These are phyloP conservation scores for Pythium guiyangense DNA, from an alignment of 352 stramenopile species.

Conservation along the genomic window DNA sequence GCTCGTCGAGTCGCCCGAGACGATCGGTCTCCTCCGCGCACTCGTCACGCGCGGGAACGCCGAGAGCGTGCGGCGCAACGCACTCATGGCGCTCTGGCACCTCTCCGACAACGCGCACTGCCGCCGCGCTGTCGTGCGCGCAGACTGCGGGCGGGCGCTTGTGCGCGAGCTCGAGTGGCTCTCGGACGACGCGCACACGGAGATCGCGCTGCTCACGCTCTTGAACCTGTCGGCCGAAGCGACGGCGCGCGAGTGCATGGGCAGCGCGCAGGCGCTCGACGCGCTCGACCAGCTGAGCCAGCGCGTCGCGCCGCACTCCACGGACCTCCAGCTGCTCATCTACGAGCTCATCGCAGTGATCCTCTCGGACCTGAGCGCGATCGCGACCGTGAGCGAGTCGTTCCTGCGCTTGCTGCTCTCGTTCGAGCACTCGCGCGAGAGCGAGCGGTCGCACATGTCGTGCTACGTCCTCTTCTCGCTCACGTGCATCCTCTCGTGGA, in stretches of 20 bases:
- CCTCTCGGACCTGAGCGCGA: constrained; percentile 38
- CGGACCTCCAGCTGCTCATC: constrained; percentile 19
- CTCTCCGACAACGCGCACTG: too few species aligned
- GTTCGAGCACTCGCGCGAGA: constrained; percentile 29
- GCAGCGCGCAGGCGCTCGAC: constrained; percentile 27
- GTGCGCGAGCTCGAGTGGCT: too few species aligned
- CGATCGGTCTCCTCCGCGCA: too few species aligned
- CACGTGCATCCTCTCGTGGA: constrained; percentile 59
- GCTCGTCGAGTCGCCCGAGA: too few species aligned
- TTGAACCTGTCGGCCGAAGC: constrained; percentile 8
- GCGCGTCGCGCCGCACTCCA: constrained; percentile 4
- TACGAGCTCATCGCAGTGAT: constrained; percentile 56
- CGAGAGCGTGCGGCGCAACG: too few species aligned
- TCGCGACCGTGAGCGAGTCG: constrained; percentile 30
- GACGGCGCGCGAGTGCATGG: constrained; percentile 35
- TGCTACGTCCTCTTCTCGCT: constrained; percentile 61
- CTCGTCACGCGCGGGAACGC: too few species aligned
- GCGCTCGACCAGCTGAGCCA: constrained; percentile 29
- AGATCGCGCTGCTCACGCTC: too few species aligned
- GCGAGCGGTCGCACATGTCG: too few species aligned
- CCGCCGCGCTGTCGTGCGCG: too few species aligned
- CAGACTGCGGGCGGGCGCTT: too few species aligned
- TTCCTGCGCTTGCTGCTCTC: constrained; percentile 56
- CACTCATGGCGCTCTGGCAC: too few species aligned
- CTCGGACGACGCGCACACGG: too few species aligned